A percentile compares a stretch with the other conserved stretches of the same genome.
These are phyloP conservation scores for Apiosordaria backusii DNA, from an alignment of 495 filamentous ascomycete species.

Conservation along the genomic window DNA sequence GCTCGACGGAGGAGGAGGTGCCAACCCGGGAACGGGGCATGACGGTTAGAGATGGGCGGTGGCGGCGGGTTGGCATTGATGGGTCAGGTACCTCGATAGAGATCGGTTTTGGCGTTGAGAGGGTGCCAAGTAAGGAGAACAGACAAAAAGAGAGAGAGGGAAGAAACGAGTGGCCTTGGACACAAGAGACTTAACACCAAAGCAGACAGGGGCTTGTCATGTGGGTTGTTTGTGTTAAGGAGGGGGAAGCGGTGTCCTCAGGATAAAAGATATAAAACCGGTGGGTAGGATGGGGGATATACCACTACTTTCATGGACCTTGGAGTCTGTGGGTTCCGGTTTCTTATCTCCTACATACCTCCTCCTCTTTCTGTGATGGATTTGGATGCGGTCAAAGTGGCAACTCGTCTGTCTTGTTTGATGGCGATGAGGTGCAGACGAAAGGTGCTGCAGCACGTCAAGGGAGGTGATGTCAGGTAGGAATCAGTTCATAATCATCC, in stretches of 20 bases:
- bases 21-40: conserved; percentile 3
- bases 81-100: too few species aligned
- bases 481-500: neutral
- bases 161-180: neutral
- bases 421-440: neutral
- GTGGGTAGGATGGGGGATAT: neutral
- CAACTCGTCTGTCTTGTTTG: neutral
- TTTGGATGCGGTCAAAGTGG: neutral
- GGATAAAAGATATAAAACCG: neutral
- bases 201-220: neutral
- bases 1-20: conserved; percentile 2
- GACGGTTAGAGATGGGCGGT: neutral
- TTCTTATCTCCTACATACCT: neutral
- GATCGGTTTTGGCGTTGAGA: neutral
- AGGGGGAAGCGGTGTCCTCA: neutral
- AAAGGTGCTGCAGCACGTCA: neutral
- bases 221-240: neutral
- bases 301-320: neutral
- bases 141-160: neutral
- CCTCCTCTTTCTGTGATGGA: neutral
- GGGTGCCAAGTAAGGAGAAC: neutral
- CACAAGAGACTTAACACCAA: neutral
- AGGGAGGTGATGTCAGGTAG: neutral
- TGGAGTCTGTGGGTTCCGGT: neutral
- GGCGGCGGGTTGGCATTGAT: neutral